Percentiles rank a stretch among this genome's conserved stretches.
These are phyloP conservation scores for Euphorbia corollata DNA, from an alignment of 441 rosid species.

Conservation along the genomic window DNA sequence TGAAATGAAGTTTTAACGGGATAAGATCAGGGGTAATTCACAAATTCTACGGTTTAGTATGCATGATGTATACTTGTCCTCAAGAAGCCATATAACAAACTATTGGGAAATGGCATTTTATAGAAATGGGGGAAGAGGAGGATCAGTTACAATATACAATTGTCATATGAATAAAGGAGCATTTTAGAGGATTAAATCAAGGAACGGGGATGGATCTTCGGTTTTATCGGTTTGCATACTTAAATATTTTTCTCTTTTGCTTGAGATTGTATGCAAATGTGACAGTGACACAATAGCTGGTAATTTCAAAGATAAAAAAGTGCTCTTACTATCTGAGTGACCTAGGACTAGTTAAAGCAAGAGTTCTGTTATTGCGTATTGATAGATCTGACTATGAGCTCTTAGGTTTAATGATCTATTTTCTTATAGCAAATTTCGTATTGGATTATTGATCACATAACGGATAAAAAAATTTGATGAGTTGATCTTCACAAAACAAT, in stretches of 20 bases:
- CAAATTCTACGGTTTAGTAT: not conserved
- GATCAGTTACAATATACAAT: not conserved
- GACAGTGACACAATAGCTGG: not conserved
- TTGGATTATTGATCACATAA: not conserved
- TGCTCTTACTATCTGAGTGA: not conserved
- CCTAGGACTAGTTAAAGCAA: not conserved
- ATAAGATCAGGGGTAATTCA: not conserved
- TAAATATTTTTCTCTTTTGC: not conserved
- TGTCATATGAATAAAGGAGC: not conserved
- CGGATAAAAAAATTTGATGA: not conserved
- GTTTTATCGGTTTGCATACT: not conserved
- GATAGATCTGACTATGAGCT: not conserved
- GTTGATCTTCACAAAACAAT: not conserved
- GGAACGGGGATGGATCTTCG: not conserved
- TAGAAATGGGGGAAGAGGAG: not conserved
- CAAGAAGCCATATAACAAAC: not conserved
- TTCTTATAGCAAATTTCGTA: not conserved
- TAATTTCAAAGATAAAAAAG: not conserved
- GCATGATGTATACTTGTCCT: constrained; percentile 1
- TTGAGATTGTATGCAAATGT: not conserved
- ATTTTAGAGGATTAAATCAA: not conserved
- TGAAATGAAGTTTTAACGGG: not conserved
- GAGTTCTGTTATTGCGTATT: not conserved
- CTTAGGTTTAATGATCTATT: not conserved
- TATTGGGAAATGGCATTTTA: not conserved